Conservation (phyloP, 1,284 basidiomycete species). For the Prillingera fragicola region DNA sequence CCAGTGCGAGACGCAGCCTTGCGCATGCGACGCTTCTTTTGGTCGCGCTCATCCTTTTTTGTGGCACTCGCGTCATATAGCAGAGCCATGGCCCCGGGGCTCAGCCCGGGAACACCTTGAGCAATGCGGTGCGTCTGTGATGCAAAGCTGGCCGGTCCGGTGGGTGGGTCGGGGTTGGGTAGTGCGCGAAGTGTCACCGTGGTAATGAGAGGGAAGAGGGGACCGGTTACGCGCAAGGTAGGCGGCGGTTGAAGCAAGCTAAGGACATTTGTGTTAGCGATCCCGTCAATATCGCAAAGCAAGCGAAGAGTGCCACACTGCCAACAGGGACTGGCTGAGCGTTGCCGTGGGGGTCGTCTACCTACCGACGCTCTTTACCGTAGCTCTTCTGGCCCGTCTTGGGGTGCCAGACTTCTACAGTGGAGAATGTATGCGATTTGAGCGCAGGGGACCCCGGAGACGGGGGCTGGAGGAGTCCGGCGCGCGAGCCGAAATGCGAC, state of each 20-base stretch:
- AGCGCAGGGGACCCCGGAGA: too few relatives aligned
- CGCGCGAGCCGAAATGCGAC: conserved; percentile 2
- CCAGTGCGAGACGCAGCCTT: conserved; percentile 30
- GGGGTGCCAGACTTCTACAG: conserved; percentile 41
- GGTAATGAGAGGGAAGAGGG: conserved; percentile 22
- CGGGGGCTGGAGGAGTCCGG: too few relatives aligned
- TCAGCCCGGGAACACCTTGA: too few relatives aligned
- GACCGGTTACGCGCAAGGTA: conserved; percentile 33
- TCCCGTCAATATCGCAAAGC: too few relatives aligned
- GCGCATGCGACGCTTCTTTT: conserved; percentile 15
- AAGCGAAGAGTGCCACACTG: too few relatives aligned
- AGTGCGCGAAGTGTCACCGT: conserved; percentile 7
- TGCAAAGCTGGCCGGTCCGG: conserved; percentile 13
- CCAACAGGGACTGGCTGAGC: too few relatives aligned
- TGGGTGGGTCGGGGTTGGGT: conserved; percentile 4
- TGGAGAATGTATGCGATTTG: conserved; percentile 14
- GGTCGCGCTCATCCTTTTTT: conserved; percentile 12
- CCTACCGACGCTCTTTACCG: conserved; percentile 38
- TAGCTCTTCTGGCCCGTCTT: conserved; percentile 43
- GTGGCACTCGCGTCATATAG: background rate
- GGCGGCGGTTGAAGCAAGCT: conserved; percentile 42
- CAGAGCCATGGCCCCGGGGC: background rate
- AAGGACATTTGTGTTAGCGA: too few relatives aligned
- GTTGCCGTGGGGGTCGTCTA: background rate
- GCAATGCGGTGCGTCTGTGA: conserved; percentile 27